These are phyloP conservation scores for Epichloe elymi DNA, from an alignment of 2,329 filamentous ascomycete genomes.

Conservation along the genomic window DNA sequence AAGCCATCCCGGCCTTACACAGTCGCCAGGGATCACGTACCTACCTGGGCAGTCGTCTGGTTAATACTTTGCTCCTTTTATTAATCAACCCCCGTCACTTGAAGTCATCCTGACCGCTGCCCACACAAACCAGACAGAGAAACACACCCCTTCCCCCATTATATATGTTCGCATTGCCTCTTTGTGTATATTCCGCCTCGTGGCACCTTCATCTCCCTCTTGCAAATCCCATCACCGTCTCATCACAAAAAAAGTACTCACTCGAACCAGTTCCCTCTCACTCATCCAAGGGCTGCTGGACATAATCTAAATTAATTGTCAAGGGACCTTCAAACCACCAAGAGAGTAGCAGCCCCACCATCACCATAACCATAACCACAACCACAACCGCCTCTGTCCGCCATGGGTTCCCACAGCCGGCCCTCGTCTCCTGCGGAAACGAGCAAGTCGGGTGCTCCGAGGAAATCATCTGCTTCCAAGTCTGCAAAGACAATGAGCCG, in stretches of 20 bases:
- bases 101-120: neutral
- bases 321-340: no score
- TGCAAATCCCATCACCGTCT: no score
- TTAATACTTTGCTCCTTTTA: neutral
- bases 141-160: no score
- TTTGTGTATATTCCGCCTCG: slow-evolving; percentile 1
- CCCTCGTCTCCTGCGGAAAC: slow-evolving; percentile 42
- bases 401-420: slow-evolving; percentile 34
- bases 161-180: neutral
- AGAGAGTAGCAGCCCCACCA: no score
- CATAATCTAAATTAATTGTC: no score
- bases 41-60: no score
- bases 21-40: neutral
- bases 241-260: neutral
- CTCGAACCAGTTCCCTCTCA: no score
- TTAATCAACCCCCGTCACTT: no score
- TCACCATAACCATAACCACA: neutral
- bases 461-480: slow-evolving; percentile 31
- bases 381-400: neutral
- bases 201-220: neutral
- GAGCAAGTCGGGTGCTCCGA: slow-evolving; percentile 21
- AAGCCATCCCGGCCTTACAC: neutral
- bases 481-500: slow-evolving; percentile 37
- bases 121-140: neutral
- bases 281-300: no score